Evolutionary conservation across 352 stramenopile species (phyloP).

Genomic region (Globisporangium emineosum): DNA sequence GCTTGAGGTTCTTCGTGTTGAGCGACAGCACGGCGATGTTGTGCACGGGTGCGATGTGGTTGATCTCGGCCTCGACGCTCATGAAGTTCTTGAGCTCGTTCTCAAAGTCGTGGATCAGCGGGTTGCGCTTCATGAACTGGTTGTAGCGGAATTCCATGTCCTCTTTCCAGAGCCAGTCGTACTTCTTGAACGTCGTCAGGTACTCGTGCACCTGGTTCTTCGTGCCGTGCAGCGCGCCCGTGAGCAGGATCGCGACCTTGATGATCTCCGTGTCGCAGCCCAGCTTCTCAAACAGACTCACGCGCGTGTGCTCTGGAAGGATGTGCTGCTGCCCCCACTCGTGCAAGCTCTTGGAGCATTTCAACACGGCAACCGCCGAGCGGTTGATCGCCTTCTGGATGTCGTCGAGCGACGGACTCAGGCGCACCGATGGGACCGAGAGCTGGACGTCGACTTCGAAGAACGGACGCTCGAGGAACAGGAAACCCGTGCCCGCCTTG

Average conservation of each 20-base stretch:
- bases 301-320: slow-evolving; percentile 39
- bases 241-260: slow-evolving; percentile 84
- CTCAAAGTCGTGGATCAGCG: slow-evolving; percentile 82
- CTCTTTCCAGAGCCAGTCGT: slow-evolving; percentile 90
- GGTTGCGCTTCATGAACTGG: slow-evolving; percentile 82
- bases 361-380: slow-evolving; percentile 70
- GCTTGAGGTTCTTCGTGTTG: slow-evolving; percentile 87
- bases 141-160: slow-evolving; percentile 87
- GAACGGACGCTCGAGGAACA: slow-evolving; percentile 83
- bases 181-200: slow-evolving; percentile 81
- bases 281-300: slow-evolving; percentile 79
- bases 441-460: slow-evolving; percentile 88
- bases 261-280: slow-evolving; percentile 88
- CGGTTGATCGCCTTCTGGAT: slow-evolving; percentile 86
- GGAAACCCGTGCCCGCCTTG: slow-evolving; percentile 71
- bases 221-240: slow-evolving; percentile 75
- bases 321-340: slow-evolving; percentile 79
- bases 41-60: slow-evolving; percentile 71
- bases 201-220: slow-evolving; percentile 87
- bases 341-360: slow-evolving; percentile 77
- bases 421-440: slow-evolving; percentile 70
- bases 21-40: slow-evolving; percentile 85
- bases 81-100: slow-evolving; percentile 80
- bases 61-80: slow-evolving; percentile 75
- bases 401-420: slow-evolving; percentile 80